These are phyloP conservation scores for Akanthomyces uredinophilus DNA, from an alignment of 2,329 filamentous ascomycete genomes.

Conservation along the genomic window DNA sequence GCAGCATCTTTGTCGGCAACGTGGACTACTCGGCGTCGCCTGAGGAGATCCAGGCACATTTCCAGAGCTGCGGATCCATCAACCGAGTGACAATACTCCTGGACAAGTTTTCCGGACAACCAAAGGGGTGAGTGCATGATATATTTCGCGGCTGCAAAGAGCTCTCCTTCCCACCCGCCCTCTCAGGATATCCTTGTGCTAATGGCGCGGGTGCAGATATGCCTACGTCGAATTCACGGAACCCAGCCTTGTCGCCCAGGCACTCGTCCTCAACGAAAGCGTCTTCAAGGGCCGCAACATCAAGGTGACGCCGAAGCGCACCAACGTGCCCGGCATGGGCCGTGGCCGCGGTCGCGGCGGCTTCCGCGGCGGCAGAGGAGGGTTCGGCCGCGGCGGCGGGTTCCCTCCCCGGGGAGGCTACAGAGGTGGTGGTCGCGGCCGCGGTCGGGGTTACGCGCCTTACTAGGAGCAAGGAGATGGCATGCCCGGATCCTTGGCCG, in stretches of 20 bases:
- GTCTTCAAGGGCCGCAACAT: slow-evolving; percentile 91
- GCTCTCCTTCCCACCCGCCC: not conserved
- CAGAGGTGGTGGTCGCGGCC: slow-evolving; percentile 61
- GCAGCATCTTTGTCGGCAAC: slow-evolving; percentile 97
- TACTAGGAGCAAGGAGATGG: slow-evolving; percentile 48
- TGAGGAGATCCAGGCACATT: slow-evolving; percentile 97
- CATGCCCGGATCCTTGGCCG: slow-evolving; percentile 4
- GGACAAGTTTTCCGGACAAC: slow-evolving; percentile 97
- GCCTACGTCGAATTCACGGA: slow-evolving; percentile 98
- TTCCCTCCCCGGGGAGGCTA: slow-evolving; percentile 55
- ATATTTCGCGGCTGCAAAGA: not conserved
- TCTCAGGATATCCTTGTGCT: slow-evolving; percentile 5
- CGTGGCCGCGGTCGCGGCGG: slow-evolving; percentile 65
- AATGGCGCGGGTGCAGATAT: slow-evolving; percentile 57
- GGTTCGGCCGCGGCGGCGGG: slow-evolving; percentile 50
- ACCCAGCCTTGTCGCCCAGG: slow-evolving; percentile 85
- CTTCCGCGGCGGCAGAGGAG: slow-evolving; percentile 46
- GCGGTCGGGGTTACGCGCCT: slow-evolving; percentile 59
- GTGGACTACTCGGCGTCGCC: slow-evolving; percentile 96
- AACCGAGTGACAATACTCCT: slow-evolving; percentile 96
- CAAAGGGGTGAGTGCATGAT: slow-evolving; percentile 74
- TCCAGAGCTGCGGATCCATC: slow-evolving; percentile 94
- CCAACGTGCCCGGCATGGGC: slow-evolving; percentile 92
- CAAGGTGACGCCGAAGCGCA: slow-evolving; percentile 93
- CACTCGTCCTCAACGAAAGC: slow-evolving; percentile 92